Evolutionary conservation across 139 green algal genomes (phyloP).

Genomic region (Trebouxia sp.): DNA sequence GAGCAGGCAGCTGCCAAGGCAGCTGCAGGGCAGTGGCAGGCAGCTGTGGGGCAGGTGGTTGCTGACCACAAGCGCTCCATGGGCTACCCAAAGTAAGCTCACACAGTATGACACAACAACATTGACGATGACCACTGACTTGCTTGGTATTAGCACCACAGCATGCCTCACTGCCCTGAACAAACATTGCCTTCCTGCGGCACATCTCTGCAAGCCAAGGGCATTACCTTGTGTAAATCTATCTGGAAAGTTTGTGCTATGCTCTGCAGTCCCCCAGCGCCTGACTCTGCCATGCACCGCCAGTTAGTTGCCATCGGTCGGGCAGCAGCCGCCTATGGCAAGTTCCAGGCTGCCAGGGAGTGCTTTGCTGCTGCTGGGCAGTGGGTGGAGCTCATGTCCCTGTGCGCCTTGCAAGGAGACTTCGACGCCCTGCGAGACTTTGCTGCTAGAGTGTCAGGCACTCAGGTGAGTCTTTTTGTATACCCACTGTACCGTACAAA

Average conservation of each 20-base stretch:
- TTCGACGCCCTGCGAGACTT: conserved; percentile 45
- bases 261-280: conserved; percentile 37
- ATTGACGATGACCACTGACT: no score
- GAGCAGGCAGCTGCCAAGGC: conserved; percentile 38
- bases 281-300: conserved; percentile 34
- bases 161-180: no score
- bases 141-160: no score
- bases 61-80: conserved; percentile 43
- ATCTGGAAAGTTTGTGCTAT: neutral
- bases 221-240: neutral
- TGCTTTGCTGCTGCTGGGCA: conserved; percentile 44
- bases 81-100: conserved; percentile 45
- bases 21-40: conserved; percentile 50
- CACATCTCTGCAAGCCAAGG: neutral
- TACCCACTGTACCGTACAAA: neutral
- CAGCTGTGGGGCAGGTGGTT: conserved; percentile 31
- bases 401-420: conserved; percentile 62
- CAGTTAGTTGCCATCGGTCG: conserved; percentile 45
- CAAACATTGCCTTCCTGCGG: neutral
- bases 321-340: conserved; percentile 48
- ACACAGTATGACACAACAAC: no score
- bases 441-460: conserved; percentile 9
- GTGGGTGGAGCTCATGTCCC: conserved; percentile 53
- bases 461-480: neutral
- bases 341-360: conserved; percentile 41